Percentiles rank a stretch among this genome's conserved stretches.
phyloP scores from a whole-genome alignment of 371 early-diverging fungal species.

The Syncephalis fuscata region DNA sequence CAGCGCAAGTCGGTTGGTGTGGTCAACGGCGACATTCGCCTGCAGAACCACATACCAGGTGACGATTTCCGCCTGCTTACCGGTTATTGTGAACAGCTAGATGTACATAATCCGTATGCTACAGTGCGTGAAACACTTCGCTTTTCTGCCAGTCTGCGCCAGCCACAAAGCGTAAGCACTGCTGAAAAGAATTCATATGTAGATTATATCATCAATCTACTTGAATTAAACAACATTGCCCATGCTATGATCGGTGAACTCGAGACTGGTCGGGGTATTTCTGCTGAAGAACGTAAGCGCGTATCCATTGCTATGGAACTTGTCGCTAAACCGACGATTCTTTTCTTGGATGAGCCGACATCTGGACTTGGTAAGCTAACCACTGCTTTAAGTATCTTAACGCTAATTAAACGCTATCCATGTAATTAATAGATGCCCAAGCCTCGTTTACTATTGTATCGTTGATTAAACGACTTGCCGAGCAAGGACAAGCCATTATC shows the following conservation, averaged over 20 bases:
- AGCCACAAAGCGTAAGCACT: slow-evolving; percentile 34
- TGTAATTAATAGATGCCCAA: slow-evolving; percentile 25
- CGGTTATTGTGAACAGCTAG: slow-evolving; percentile 73
- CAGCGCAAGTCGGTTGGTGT: slow-evolving; percentile 60
- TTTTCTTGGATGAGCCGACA: slow-evolving; percentile 80
- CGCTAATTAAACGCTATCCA: too few species aligned
- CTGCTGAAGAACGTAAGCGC: slow-evolving; percentile 36
- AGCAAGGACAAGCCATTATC: slow-evolving; percentile 42
- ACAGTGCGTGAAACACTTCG: slow-evolving; percentile 42
- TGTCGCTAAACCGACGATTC: slow-evolving; percentile 52
- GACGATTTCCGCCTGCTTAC: slow-evolving; percentile 50
- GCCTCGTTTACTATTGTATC: slow-evolving; percentile 53
- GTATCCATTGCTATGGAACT: slow-evolving; percentile 46
- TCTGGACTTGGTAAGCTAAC: slow-evolving; percentile 45
- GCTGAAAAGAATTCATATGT: slow-evolving; percentile 46
- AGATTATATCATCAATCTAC: slow-evolving; percentile 42
- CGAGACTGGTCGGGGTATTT: slow-evolving; percentile 26
- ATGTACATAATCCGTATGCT: slow-evolving; percentile 40
- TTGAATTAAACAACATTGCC: slow-evolving; percentile 43
- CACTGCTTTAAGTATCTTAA: too few species aligned
- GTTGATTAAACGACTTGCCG: slow-evolving; percentile 52
- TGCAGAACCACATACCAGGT: slow-evolving; percentile 23
- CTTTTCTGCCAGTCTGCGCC: slow-evolving; percentile 55
- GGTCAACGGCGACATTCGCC: slow-evolving; percentile 40
- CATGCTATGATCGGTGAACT: slow-evolving; percentile 35